Evolutionary conservation across 495 filamentous ascomycete species (phyloP), one percentile per base, ranked within the genome.

Genomic region (Mytilinidion resinicola): DNA sequence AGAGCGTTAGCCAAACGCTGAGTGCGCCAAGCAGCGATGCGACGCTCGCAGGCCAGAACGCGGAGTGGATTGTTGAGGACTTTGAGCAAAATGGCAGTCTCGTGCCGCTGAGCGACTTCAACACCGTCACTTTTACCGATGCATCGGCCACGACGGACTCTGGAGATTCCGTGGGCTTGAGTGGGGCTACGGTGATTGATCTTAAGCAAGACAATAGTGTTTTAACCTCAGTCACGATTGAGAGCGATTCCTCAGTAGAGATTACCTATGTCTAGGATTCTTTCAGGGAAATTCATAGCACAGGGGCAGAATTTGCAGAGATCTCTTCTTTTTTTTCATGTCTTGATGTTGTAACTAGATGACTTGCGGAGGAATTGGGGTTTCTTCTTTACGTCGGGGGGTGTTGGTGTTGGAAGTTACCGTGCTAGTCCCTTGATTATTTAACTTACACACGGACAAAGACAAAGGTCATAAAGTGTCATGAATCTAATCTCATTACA

Each of bases 51-150:
- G 67, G 72, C 51, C 55, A 46, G 33, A 84, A 85, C 61, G 82
- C 78, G 12, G 83, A 86, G 56, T 86, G 82, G 83, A 84, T 86
- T 54, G 79, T 86, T 30, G 83, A 86, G 72, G 82, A 85, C 55
- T 85, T 80, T 61, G 72, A 79, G 54, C 65, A 71, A 2, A 77
- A 77, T 20, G 67, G 65, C 49, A 14, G 53, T 9, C 70, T 78
- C 56, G 81, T 85, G 0, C 71, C 75, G 5, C 71, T 86, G 60
- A 80, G 74, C 14, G 70, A 83, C 73, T 57, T 67, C 43, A 46
- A 50, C 9, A 61, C 14, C 15, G 62, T 67, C 10, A 55, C 54
- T 14, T 67, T 67, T 51, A 64, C 56, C 7, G 49, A 50, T 37
- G 19, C 17, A 5, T 15, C 30, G 12, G 44, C 44, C 17, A 48